Evolutionary conservation across 148 eudicot species (phyloP).

Genomic region (Persicaria maculosa): DNA sequence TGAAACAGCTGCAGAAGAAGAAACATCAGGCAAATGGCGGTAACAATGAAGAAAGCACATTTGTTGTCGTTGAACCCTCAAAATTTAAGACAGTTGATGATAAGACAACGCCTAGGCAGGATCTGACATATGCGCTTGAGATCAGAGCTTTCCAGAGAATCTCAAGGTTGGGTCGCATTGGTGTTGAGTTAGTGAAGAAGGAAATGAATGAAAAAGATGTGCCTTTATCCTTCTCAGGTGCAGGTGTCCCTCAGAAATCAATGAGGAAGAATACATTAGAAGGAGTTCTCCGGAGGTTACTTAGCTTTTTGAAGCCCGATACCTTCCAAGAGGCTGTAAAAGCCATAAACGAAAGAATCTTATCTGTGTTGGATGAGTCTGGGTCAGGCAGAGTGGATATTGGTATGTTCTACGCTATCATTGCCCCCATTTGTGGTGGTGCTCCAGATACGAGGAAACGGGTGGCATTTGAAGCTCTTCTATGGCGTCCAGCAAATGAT

Average conservation of each 20-base stretch:
- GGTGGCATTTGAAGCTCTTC: constrained; percentile 76
- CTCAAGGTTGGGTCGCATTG: constrained; percentile 75
- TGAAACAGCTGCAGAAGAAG: constrained; percentile 94
- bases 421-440: constrained; percentile 85
- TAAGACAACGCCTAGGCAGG: constrained; percentile 65
- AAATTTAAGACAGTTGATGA: constrained; percentile 70
- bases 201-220: constrained; percentile 65
- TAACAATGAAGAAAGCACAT: constrained; percentile 59
- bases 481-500: constrained; percentile 73
- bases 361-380: constrained; percentile 73
- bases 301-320: constrained; percentile 81
- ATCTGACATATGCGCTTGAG: constrained; percentile 71
- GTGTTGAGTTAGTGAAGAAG: constrained; percentile 64
- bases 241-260: constrained; percentile 70
- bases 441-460: constrained; percentile 60
- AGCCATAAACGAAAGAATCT: constrained; percentile 82
- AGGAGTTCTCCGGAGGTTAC: constrained; percentile 58
- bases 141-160: constrained; percentile 84
- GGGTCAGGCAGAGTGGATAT: constrained; percentile 81
- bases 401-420: constrained; percentile 88
- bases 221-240: constrained; percentile 76
- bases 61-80: constrained; percentile 51
- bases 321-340: constrained; percentile 88
- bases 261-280: constrained; percentile 89
- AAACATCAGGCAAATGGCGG: constrained; percentile 58